Evolutionary conservation across 2,329 filamentous ascomycete species (phyloP).

Genomic region (Hymenoscyphus fraxineus): DNA sequence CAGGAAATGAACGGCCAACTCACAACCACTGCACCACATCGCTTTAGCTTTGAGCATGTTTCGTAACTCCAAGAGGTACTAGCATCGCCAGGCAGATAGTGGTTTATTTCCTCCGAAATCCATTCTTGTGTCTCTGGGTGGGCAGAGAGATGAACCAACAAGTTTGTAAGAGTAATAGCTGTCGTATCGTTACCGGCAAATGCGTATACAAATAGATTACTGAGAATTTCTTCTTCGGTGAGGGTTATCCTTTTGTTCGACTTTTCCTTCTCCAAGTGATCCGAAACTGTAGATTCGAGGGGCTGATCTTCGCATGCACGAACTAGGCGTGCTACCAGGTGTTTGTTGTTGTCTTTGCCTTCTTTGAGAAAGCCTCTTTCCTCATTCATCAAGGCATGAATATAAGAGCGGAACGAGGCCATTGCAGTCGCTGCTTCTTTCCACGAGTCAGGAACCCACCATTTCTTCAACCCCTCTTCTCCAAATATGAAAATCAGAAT

Average conservation of each 20-base stretch:
- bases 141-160: slow-evolving; percentile 62
- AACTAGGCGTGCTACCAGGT: background rate
- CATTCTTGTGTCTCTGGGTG: slow-evolving; percentile 58
- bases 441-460: background rate
- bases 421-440: background rate
- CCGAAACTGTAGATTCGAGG: background rate
- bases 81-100: background rate
- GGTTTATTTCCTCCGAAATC: slow-evolving; percentile 58
- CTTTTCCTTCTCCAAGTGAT: too few species aligned
- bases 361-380: background rate
- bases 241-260: background rate
- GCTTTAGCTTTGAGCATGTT: background rate
- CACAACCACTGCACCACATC: slow-evolving; percentile 1
- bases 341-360: background rate
- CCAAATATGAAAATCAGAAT: background rate
- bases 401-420: background rate
- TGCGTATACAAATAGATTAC: slow-evolving; percentile 63
- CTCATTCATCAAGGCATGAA: background rate
- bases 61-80: background rate
- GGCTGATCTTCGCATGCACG: background rate
- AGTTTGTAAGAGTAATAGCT: slow-evolving; percentile 67
- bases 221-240: slow-evolving; percentile 44
- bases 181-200: slow-evolving; percentile 76
- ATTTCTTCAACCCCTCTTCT: background rate
- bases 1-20: background rate